These are phyloP conservation scores for Capsicum rhomboideum DNA, from an alignment of 257 asterid species.

Conservation along the genomic window DNA sequence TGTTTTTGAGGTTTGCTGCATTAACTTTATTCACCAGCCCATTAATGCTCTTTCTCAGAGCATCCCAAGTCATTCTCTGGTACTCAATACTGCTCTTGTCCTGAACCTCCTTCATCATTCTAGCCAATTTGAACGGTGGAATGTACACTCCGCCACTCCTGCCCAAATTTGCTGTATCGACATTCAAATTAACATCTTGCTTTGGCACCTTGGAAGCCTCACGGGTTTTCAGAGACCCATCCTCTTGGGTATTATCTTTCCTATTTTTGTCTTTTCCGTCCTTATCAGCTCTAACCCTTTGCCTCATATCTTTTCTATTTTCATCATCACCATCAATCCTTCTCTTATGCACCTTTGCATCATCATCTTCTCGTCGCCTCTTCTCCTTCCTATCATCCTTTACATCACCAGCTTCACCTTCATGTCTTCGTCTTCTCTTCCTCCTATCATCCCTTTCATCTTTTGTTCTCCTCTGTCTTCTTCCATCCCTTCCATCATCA, in stretches of 20 bases:
- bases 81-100: conserved; percentile 78
- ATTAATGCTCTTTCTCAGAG: conserved; percentile 78
- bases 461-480: conserved; percentile 1
- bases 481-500: conserved; percentile 4
- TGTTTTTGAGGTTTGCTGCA: conserved; percentile 71
- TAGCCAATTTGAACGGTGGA: conserved; percentile 74
- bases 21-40: conserved; percentile 90
- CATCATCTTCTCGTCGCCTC: conserved; percentile 19
- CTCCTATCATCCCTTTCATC: conserved; percentile 7
- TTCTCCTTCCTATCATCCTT: conserved; percentile 22
- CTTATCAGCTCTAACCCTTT: conserved; percentile 14
- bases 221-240: conserved; percentile 15
- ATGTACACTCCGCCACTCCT: conserved; percentile 84
- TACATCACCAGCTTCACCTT: not conserved
- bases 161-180: conserved; percentile 33
- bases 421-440: conserved; percentile 3
- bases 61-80: conserved; percentile 96
- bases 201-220: conserved; percentile 21
- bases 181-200: conserved; percentile 15
- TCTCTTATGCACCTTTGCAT: conserved; percentile 3
- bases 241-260: conserved; percentile 4
- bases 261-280: conserved; percentile 12
- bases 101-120: conserved; percentile 74
- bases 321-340: conserved; percentile 5
- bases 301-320: conserved; percentile 17